Evolutionary conservation across 108 stramenopile species (phyloP), one percentile per base, ranked within the genome.

Genomic region (Nitzschia palea): DNA sequence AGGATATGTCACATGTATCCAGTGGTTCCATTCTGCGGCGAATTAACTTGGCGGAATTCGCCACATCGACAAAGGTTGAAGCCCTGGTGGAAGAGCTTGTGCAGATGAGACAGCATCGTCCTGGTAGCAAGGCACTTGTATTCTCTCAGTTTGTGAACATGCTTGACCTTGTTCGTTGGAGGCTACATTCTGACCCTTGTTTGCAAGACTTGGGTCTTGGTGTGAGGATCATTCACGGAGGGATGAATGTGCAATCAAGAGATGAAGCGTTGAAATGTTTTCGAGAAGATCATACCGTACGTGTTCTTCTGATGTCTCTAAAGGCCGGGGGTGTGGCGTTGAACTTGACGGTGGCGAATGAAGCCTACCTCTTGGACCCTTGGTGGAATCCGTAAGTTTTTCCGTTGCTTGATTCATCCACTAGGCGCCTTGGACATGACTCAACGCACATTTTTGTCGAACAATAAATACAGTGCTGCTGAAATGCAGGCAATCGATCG

Each of bases 401-500:
- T n/a, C n/a, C n/a, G n/a, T n/a, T n/a, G 31, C 0, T 47, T 10
- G 14, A 3, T 25, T 2, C 2, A 20, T 45, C 0, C 32, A 48
- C 1, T n/a, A 47, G 2, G 6, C 36, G 6, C 40, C 36, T 22
- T 25, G 12, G 8, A 37, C 28, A 12, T 34, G 23, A 20, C n/a
- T 3, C 37, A 18, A 15, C 42, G 1, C 17, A 20, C 20, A 3
- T 42, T 22, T 1, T 0, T 44, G n/a, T 44, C 37, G 10, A 40
- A 40, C 6, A 40, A 40, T 10, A 40, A 40, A 40, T 2, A 50
- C 47, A 63, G 70, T 43, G 93, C 94, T 4, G 97, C 96, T 2
- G 98, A 99, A 71, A 94, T 97, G 91, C 99, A 99, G 77, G 98
- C 98, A 3, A 98, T 99, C 68, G 97, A 98, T 58, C 82, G 99